Conservation (phyloP, 495 filamentous ascomycete genomes). For the Daldinia bambusicola region DNA sequence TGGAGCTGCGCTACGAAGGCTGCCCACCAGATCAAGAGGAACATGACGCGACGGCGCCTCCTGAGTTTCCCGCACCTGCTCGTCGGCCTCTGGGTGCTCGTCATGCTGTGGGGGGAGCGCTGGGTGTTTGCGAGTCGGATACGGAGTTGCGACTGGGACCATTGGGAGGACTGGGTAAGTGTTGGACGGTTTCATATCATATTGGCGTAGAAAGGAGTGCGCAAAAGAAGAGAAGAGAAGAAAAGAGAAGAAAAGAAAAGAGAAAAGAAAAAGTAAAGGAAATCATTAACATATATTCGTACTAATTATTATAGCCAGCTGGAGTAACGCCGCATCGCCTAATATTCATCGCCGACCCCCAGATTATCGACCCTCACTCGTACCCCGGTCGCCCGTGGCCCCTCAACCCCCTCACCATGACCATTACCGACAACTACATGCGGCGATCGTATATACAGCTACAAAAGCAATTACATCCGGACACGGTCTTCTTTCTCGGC, state of each 20-base stretch:
- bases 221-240: no score
- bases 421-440: conserved; percentile 89
- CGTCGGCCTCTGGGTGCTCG: conserved; percentile 76
- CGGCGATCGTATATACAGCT: conserved; percentile 79
- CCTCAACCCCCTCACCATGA: conserved; percentile 77
- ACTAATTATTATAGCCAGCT: conserved; percentile 64
- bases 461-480: conserved; percentile 75
- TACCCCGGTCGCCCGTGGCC: conserved; percentile 96
- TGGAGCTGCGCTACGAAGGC: conserved; percentile 41
- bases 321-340: conserved; percentile 84
- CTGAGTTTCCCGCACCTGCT: conserved; percentile 73
- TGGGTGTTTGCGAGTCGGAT: conserved; percentile 75
- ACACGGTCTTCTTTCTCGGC: conserved; percentile 88
- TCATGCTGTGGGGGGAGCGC: conserved; percentile 89
- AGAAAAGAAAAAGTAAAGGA: no score
- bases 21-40: conserved; percentile 50
- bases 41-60: conserved; percentile 57
- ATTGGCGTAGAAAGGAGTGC: neutral
- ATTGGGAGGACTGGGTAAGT: conserved; percentile 94
- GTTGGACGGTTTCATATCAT: no score
- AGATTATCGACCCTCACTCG: conserved; percentile 95
- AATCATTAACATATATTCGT: conserved; percentile 24
- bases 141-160: conserved; percentile 78
- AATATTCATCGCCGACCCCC: conserved; percentile 93
- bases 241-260: no score